phyloP scores from a whole-genome alignment of 83 land plant genomes.

The Isoetes engelmannii region DNA sequence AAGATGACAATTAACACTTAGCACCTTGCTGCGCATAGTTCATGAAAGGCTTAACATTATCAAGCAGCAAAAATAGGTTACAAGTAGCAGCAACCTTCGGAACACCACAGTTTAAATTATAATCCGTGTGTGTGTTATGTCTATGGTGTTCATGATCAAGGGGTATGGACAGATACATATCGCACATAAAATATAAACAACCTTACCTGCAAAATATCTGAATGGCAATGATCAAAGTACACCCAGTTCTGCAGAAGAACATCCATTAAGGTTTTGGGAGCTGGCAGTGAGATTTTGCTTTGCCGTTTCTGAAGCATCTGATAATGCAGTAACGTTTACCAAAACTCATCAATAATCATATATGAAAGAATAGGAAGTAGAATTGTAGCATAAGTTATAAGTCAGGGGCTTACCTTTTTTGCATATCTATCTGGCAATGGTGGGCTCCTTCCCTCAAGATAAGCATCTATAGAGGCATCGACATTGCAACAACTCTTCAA shows the following conservation, averaged over 20 bases:
- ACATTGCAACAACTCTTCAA: background rate
- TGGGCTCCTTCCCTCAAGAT: background rate
- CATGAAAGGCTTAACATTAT: background rate
- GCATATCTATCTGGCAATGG: background rate
- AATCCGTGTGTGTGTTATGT: background rate
- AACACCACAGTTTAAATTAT: background rate
- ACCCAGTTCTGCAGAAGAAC: slow-evolving; percentile 24
- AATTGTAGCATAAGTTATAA: background rate
- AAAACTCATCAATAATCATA: background rate
- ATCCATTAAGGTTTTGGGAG: slow-evolving; percentile 27
- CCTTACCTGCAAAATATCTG: slow-evolving; percentile 11
- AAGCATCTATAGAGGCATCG: background rate
- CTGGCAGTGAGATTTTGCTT: background rate
- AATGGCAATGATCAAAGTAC: slow-evolving; percentile 25
- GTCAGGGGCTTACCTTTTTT: background rate
- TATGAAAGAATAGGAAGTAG: background rate
- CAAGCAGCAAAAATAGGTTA: background rate
- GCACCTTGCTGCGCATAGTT: too few species aligned
- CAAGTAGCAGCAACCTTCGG: background rate
- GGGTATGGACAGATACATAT: background rate
- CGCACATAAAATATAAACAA: background rate
- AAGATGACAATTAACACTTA: too few species aligned
- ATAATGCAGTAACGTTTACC: background rate
- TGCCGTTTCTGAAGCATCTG: background rate
- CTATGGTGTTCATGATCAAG: background rate